These are phyloP conservation scores for Aureobasidium uvarum DNA, from an alignment of 2,329 filamentous ascomycete genomes.

Conservation along the genomic window DNA sequence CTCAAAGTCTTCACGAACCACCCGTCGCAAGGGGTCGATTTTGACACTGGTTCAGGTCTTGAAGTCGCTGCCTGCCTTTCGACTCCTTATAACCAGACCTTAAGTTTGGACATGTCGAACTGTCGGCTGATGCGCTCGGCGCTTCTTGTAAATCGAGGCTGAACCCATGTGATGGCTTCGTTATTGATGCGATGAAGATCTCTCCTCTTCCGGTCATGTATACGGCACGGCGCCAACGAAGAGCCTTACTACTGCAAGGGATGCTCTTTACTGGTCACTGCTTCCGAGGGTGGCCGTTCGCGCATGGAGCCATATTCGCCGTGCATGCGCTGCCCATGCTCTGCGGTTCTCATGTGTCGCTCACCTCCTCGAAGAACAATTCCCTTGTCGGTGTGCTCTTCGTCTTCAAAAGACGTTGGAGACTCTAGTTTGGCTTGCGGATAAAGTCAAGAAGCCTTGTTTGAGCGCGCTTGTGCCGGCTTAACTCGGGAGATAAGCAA, in stretches of 20 bases:
- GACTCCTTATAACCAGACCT: background rate
- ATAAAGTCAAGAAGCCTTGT: background rate
- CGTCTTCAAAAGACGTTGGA: background rate
- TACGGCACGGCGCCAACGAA: background rate
- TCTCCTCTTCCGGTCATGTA: background rate
- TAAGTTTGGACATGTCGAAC: background rate
- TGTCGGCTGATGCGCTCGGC: background rate
- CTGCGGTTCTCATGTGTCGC: background rate
- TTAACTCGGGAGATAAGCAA: constrained; percentile 9
- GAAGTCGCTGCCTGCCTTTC: background rate
- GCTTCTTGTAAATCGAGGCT: background rate
- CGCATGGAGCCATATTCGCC: background rate
- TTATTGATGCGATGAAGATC: background rate
- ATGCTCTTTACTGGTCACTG: background rate
- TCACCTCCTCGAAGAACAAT: background rate
- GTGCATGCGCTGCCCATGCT: background rate
- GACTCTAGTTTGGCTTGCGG: background rate
- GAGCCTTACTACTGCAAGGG: constrained; percentile 6
- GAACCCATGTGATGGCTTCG: background rate
- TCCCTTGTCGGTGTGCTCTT: background rate
- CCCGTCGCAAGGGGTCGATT: background rate
- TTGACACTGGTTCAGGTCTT: background rate
- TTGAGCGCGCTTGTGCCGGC: background rate
- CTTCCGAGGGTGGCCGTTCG: background rate
- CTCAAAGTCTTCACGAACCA: background rate